Evolutionary conservation across 2,329 filamentous ascomycete species (phyloP), one percentile per base, ranked within the genome.

Genomic region (Parastagonospora avenae): DNA sequence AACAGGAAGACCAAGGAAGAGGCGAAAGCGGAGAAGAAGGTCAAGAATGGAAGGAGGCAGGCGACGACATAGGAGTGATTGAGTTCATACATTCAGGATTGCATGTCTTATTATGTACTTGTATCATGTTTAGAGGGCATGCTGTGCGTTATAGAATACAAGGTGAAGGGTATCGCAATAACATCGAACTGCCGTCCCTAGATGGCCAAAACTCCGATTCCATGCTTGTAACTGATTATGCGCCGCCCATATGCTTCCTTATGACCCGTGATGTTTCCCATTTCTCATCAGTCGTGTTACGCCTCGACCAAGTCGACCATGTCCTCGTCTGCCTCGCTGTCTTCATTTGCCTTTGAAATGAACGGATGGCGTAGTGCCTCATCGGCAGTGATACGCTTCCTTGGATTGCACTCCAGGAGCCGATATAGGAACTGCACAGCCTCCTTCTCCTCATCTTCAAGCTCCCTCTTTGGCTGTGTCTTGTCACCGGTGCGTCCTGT

Each of bases 361-460:
- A 93, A 93, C 0, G 88, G 84, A 70, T 93, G 89, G 42, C 82
- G 72, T 40, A 95, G 72, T 0, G 91, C 91, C 62, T 92, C 85
- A 29, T 83, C 81, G 1, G 91, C 91, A 36, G 87, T 90, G 50
- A 93, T 90, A 24, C 91, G 79, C 71, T 83, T 86, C 24, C 78
- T 78, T 0, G 91, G 90, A 66, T 95, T 90, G 41, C 92, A 78
- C 48, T 94, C 90, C 70, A 95, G 82, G 62, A 90, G 90, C 14
- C 82, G 76, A 42, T 84, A 80, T 52, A 95, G 73, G 66, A 95
- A 94, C 36, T 83, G 79, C 0, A 93, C 80, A 0, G 90, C 90
- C 52, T 89, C 78, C 63, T 83, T 85, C 76, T 94, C 91, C 19
- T 91, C 88, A 0, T 79, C 75, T 0, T 79, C 82, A 33, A 94